Percentiles rank a stretch among this genome's conserved stretches.
Conservation (phyloP, 1,139 yeast genomes). For the Debaryomyces subglobosus region DNA sequence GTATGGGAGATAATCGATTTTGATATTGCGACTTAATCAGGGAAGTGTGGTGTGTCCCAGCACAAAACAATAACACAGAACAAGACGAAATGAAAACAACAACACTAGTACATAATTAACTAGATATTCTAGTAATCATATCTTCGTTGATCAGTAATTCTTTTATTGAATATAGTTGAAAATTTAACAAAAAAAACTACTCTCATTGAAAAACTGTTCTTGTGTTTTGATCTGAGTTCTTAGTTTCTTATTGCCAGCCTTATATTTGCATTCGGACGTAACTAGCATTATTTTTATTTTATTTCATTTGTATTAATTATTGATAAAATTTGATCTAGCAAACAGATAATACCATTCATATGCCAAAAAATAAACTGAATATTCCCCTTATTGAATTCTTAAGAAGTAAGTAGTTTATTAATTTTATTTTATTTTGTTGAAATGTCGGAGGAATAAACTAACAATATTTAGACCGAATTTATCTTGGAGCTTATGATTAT, state of each 20-base stretch:
- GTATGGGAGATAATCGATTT: not conserved
- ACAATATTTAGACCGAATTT: constrained; percentile 63
- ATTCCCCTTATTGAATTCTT: constrained; percentile 50
- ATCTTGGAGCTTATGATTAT: constrained; percentile 85
- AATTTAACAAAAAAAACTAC: not conserved
- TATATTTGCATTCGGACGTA: not conserved
- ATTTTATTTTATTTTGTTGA: not conserved
- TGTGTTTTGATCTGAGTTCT: not conserved
- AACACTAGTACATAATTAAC: constrained; percentile 1
- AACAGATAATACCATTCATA: constrained; percentile 7
- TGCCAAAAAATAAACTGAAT: constrained; percentile 25
- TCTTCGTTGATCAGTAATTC: constrained; percentile 1
- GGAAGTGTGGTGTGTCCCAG: constrained; percentile 12
- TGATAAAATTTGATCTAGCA: constrained; percentile 1
- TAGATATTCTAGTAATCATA: not conserved
- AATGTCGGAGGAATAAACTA: constrained; percentile 9
- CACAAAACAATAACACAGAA: constrained; percentile 16
- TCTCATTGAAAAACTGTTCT: not conserved
- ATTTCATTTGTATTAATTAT: not conserved
- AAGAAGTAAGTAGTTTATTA: constrained; percentile 37
- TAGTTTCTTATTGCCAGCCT: not conserved
- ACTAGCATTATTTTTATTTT: not conserved
- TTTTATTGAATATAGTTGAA: not conserved
- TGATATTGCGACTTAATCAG: constrained; percentile 9
- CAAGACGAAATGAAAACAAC: constrained; percentile 10